Base-by-base conservation (phyloP, 1,139 yeast genomes). In the Suhomyces coccinellae region DNA sequence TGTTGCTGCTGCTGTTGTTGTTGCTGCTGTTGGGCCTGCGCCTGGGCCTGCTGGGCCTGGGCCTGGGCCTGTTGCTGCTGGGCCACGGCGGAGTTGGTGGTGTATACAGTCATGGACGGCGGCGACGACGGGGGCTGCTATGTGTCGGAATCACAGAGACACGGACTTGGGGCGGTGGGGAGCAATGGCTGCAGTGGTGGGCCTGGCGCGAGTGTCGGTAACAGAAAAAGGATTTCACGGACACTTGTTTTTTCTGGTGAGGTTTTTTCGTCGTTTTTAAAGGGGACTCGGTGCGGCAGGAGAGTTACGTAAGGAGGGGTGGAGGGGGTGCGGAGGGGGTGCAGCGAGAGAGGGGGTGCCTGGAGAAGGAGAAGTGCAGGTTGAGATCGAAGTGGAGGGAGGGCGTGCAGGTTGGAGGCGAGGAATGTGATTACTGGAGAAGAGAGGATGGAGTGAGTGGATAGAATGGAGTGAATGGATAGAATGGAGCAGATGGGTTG, bases 101-200 rank as follows among this genome's bases (percentile, higher is more conserved):
- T 61, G 55, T 69, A 69, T 24, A 67, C 74, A 15, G 73, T 67
- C 75, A 69, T 69, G 35, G n/a, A n/a, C 15, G 38, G 30, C 16
- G 36, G 22, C 16, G 31, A 16, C 29, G 22, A 29, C 22, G 29
- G 6, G 14, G 29, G 12, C 28, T 26, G 20, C 6, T 17, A 17
- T 17, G 20, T 17, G 20, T 4, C 20, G 24, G 24, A 20, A 20
- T 33, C 24, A 14, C 17, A 10, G 41, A 14, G 27, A 14, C 27
- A 15, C 16, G 29, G 15, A 27, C 11, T 15, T 15, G 31, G 20
- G 14, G 38, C 15, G 33, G 38, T 24, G 13, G 29, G 26, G 26
- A 20, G 24, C 38, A 28, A 28, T 36, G 38, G 38, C 32, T 22
- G 16, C 20, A 36, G 16, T 32, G 9, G 39, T 29, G 39, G 30